phyloP scores from a whole-genome alignment of 1,284 basidiomycete genomes.

The Trichosporon faecale region DNA sequence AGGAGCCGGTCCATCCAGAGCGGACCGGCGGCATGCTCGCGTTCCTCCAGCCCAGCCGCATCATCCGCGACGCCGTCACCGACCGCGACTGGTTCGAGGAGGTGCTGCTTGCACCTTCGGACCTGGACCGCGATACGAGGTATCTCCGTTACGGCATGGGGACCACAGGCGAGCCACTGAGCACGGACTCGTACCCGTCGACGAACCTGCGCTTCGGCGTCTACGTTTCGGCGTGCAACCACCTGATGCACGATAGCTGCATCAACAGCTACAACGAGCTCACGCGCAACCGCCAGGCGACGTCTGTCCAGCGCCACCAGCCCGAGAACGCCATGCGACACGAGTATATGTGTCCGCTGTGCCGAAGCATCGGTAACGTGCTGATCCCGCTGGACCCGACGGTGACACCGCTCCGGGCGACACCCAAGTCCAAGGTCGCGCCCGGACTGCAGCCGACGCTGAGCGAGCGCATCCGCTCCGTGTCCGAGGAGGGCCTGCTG shows the following conservation, averaged over 20 bases:
- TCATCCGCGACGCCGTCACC: constrained; percentile 77
- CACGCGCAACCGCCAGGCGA: constrained; percentile 80
- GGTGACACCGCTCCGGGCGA: constrained; percentile 24
- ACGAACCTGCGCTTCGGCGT: constrained; percentile 76
- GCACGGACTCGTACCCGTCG: constrained; percentile 62
- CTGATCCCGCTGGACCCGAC: constrained; percentile 71
- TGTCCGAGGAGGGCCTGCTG: constrained; percentile 47
- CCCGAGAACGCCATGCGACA: constrained; percentile 88
- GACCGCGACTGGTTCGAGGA: constrained; percentile 70
- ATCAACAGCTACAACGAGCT: constrained; percentile 87
- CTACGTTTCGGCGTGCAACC: constrained; percentile 85
- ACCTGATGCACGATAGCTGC: constrained; percentile 96
- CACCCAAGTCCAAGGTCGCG: constrained; percentile 26
- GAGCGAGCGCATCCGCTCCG: constrained; percentile 44
- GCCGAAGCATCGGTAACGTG: constrained; percentile 93
- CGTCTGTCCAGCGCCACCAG: constrained; percentile 88
- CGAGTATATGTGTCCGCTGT: constrained; percentile 97
- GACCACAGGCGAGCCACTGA: constrained; percentile 37
- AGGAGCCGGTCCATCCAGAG: constrained; percentile 77
- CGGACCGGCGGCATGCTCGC: constrained; percentile 85
- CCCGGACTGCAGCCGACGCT: constrained; percentile 29
- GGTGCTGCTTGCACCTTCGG: constrained; percentile 62
- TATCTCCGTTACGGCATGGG: constrained; percentile 37
- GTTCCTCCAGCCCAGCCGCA: constrained; percentile 80
- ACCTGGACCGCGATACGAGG: constrained; percentile 61